Base-by-base conservation (phyloP, 2,329 filamentous ascomycete species). In the Ophiosphaerella korrae region DNA sequence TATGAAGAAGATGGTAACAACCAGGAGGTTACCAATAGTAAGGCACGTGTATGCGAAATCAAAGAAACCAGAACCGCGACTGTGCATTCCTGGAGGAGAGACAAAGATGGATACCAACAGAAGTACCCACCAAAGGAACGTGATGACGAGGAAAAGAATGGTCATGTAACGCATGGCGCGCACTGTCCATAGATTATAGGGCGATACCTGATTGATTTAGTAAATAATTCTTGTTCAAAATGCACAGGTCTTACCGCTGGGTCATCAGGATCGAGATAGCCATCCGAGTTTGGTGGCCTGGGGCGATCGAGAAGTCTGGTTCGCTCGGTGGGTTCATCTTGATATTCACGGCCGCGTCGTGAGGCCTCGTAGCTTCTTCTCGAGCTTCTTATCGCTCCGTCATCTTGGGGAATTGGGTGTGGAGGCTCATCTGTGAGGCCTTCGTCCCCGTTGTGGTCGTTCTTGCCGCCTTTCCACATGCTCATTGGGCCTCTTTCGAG, bases 131-230 rank as follows among this genome's bases (percentile, higher is more conserved):
- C 93, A 97, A n/a, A 91, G 66, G 66, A 95, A 91, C 48, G 86
- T 89, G 62, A 92, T 70, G 44, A 85, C 73, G 16, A 93, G 80
- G 67, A 97, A 89, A 33, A 90, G 64, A 48, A 96, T 80, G 5
- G 91, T 93, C 53, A 94, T 73, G 68, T 87, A 90, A 69, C 92
- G 85, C 47, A 94, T 80, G 40, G 89, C 84, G 14, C 94, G 88
- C 42, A 99, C 89, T 52, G 86, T 90, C 88, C 92, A 96, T 33
- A 97, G 84, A 65, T 99, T 99, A 77, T 97, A 97, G 0, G 94
- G 94, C 3, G 91, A 90, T 21, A 90, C 87, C 80, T 77, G 3
- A 7, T 16, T 41, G 24, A 11, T 37, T 71, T 52, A 73, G 65
- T 32, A 52, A 48, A 23, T 12, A n/a, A 11, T 29, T 11, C 9